phyloP scores from a whole-genome alignment of 805 yeast species.

The Yamadazyma philogaea region DNA sequence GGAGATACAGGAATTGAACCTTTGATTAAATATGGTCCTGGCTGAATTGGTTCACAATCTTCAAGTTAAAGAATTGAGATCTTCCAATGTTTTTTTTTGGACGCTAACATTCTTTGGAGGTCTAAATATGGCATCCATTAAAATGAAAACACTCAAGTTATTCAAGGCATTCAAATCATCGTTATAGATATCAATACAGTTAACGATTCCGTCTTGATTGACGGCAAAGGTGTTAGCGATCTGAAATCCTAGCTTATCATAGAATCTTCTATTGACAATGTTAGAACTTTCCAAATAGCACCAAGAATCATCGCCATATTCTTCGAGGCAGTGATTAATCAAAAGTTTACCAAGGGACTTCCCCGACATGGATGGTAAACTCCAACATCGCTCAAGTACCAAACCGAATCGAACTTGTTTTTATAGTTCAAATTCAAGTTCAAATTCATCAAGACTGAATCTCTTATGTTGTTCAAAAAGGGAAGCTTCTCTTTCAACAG shows the following conservation, averaged over 20 bases:
- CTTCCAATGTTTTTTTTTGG: conserved; percentile 10
- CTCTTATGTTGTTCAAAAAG: conserved; percentile 42
- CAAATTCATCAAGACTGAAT: conserved; percentile 41
- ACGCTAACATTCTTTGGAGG: conserved; percentile 15
- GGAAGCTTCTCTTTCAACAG: conserved; percentile 51
- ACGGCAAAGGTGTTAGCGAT: conserved; percentile 31
- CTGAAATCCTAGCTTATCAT: conserved; percentile 51
- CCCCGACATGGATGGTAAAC: conserved; percentile 57
- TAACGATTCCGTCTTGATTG: conserved; percentile 18
- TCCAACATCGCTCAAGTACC: conserved; percentile 61
- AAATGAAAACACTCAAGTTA: conserved; percentile 14
- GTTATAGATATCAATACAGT: conserved; percentile 14
- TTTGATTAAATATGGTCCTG: background rate
- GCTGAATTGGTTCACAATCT: background rate
- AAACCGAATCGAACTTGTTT: conserved; percentile 35
- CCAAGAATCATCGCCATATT: conserved; percentile 38
- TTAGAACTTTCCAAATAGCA: conserved; percentile 57
- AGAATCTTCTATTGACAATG: conserved; percentile 50
- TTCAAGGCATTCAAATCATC: conserved; percentile 14
- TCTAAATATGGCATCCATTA: conserved; percentile 22
- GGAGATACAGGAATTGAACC: conserved; percentile 1
- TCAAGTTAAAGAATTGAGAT: conserved; percentile 4
- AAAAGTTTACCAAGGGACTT: conserved; percentile 54
- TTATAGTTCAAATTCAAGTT: conserved; percentile 25
- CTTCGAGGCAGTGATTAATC: conserved; percentile 48